Evolutionary conservation across 225 moss, liverwort and hornwort genomes (phyloP), one percentile per base, ranked within the genome.

Genomic region (Bryum argenteum): DNA sequence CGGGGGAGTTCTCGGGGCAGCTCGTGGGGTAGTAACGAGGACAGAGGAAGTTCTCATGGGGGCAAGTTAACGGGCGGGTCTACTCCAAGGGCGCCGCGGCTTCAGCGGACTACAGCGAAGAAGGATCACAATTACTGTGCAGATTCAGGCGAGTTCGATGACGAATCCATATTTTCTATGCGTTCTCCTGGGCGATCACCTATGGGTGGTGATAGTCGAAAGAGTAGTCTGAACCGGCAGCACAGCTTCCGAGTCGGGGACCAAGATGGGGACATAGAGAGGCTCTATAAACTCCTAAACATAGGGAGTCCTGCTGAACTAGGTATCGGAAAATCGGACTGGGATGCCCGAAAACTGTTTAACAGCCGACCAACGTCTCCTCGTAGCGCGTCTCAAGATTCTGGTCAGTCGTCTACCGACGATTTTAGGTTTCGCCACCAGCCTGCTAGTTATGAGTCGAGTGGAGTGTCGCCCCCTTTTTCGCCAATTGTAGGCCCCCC

Each of bases 331-430:
- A 28, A 71, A 21, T 73, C 81, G 12, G 87, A 77, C 19, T 87
- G 87, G 87, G 79, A 79, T 65, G 81, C 84, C 53, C 87, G 87
- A 24, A 87, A 87, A 23, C 1, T 43, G 13, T 58, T 70, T 4
- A 40, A 74, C 69, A 87, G 81, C 47, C 69, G 87, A 39, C 81
- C 83, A 15, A 58, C 78, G 15, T 87, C 87, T 71, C 87, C 87
- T 73, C 63, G 66, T 57, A 75, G 78, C 14, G 67, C 61, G 11
- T 67, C 74, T 67, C 58, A 54, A 24, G 76, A 70, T 28, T 80
- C 77, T 64, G 85, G 82, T 48, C 82, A 86, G 58, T 77, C 85
- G 59, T 85, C 85, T 44, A 69, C 71, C 24, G 73, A 79, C 26
- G 78, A 71, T 23, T 80, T 83, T 44, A 71, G 76, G 76, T 80